Conservation (phyloP, 148 eudicot species). For the Suaeda aralocaspica region DNA sequence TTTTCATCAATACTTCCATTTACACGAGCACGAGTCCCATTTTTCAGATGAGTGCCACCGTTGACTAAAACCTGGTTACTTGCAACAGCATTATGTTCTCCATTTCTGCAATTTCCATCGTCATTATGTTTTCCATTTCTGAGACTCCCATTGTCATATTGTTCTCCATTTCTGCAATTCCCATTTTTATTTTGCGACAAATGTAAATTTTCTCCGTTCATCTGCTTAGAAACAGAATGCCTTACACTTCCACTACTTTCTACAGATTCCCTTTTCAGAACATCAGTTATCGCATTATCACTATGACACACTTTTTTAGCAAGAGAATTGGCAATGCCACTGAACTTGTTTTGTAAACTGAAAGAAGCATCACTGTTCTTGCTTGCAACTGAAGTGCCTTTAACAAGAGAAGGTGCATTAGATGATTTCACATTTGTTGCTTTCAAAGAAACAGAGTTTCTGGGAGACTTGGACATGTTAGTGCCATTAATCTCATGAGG, state of each 20-base stretch:
- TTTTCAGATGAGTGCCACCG: constrained; percentile 43
- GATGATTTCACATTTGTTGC: constrained; percentile 27
- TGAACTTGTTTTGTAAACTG: constrained; percentile 36
- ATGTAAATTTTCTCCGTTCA: constrained; percentile 32
- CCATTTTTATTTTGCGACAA: constrained; percentile 32
- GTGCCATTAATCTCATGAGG: constrained; percentile 42
- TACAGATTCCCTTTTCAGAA: constrained; percentile 38
- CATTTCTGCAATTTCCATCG: constrained; percentile 32
- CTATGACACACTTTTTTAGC: constrained; percentile 30
- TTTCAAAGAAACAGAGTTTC: constrained; percentile 24
- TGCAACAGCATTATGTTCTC: constrained; percentile 26
- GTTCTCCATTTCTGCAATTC: too few species aligned
- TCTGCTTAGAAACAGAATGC: constrained; percentile 27
- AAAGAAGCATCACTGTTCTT: constrained; percentile 39
- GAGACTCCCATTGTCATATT: constrained; percentile 31
- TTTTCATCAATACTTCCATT: constrained; percentile 30
- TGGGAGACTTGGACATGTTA: constrained; percentile 27
- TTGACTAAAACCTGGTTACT: constrained; percentile 31
- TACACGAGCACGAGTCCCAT: constrained; percentile 21
- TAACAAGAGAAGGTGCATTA: constrained; percentile 26
- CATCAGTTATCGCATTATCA: constrained; percentile 33
- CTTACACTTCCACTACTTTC: constrained; percentile 37
- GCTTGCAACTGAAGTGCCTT: constrained; percentile 27
- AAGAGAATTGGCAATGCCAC: constrained; percentile 34
- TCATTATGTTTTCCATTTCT: constrained; percentile 27